These are phyloP conservation scores for Scutellospora calospora DNA, from an alignment of 371 early-diverging fungal genomes.

Conservation along the genomic window DNA sequence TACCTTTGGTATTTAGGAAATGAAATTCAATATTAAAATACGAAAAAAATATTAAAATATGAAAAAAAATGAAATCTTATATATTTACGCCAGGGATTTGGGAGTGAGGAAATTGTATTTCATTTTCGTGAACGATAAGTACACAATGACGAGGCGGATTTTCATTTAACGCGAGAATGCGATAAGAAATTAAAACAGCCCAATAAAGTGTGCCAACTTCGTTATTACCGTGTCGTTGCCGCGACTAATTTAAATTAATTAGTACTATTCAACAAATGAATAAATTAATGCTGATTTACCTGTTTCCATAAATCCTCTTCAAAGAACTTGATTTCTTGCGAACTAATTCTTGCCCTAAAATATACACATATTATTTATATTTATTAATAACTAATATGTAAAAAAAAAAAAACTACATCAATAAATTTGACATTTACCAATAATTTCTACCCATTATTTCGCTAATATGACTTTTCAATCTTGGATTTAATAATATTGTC, in stretches of 20 bases:
- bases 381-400: neutral
- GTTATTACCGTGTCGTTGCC: neutral
- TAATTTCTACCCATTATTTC: neutral
- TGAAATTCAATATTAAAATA: neutral
- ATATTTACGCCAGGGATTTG: constrained; percentile 19
- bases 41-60: neutral
- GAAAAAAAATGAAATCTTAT: neutral
- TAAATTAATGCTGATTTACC: neutral
- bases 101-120: neutral
- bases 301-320: neutral
- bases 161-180: neutral
- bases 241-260: neutral
- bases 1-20: neutral
- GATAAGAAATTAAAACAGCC: neutral
- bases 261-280: neutral
- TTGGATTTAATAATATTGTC: neutral
- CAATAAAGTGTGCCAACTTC: neutral
- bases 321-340: neutral
- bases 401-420: neutral
- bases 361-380: neutral
- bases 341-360: neutral
- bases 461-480: neutral
- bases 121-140: neutral
- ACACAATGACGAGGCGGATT: neutral
- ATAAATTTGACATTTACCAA: neutral